Conservation (phyloP, 176 grass and related monocot species). For the Cenchrus fungigraminus region DNA sequence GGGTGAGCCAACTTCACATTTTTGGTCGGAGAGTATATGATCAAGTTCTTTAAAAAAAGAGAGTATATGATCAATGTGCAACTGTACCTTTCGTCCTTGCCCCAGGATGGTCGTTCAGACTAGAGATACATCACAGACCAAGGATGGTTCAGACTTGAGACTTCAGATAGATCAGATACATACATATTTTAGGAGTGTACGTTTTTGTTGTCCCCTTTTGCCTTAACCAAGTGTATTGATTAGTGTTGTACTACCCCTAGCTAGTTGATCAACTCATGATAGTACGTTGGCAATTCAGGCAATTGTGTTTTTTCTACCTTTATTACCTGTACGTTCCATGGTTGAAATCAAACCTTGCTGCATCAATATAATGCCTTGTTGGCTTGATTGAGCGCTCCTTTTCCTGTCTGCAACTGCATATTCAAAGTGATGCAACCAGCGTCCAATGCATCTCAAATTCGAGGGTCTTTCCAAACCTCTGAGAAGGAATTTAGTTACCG, state of each 20-base stretch:
- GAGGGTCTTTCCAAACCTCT: neutral
- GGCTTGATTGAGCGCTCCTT: neutral
- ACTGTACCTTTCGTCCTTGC: neutral
- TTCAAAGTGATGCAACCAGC: neutral
- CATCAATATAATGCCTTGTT: neutral
- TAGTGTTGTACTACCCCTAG: neutral
- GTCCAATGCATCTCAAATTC: neutral
- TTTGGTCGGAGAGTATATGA: conserved; percentile 3
- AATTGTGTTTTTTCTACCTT: conserved; percentile 1
- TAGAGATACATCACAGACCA: neutral
- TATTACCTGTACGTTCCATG: neutral
- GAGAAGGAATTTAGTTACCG: neutral
- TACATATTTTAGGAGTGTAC: neutral
- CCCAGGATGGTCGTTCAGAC: neutral
- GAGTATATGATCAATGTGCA: neutral
- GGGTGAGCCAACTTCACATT: neutral
- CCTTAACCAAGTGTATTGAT: conserved; percentile 12
- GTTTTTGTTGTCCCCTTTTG: neutral
- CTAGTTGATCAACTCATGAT: neutral
- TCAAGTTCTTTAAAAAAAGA: neutral
- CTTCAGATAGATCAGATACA: neutral
- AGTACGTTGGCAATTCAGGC: neutral
- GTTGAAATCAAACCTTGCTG: neutral
- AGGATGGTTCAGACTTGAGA: neutral
- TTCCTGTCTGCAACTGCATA: neutral